phyloP scores from a whole-genome alignment of 2,329 filamentous ascomycete species.

The Coniochaeta ligniaria region DNA sequence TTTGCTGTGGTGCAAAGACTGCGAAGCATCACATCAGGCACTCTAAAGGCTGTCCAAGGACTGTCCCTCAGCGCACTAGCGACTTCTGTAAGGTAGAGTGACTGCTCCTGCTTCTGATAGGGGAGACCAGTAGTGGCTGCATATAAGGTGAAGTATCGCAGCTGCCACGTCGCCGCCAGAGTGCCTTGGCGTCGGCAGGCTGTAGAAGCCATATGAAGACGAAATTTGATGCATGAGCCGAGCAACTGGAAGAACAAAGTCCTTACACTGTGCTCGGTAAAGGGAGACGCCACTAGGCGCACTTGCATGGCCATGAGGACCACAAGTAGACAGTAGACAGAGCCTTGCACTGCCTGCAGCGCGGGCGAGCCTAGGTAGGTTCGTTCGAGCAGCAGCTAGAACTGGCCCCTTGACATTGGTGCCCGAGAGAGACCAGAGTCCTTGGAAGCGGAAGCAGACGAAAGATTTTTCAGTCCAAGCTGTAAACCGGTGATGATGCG shows the following conservation, averaged over 20 bases:
- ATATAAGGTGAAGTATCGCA: not conserved
- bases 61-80: not conserved
- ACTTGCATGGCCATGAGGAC: not conserved
- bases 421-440: too few species aligned
- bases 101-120: not conserved
- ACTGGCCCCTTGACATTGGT: too few species aligned
- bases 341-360: too few species aligned
- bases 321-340: not conserved
- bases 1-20: not conserved
- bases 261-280: not conserved
- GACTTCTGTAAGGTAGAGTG: not conserved
- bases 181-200: not conserved
- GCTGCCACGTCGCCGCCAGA: not conserved
- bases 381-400: too few species aligned
- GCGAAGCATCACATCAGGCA: not conserved
- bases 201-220: not conserved
- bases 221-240: not conserved
- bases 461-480: too few species aligned
- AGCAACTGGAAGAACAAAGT: not conserved
- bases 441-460: too few species aligned
- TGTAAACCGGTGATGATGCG: too few species aligned
- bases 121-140: not conserved
- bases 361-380: too few species aligned
- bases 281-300: not conserved
- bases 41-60: not conserved